A percentile compares a stretch with the other conserved stretches of the same genome.
These are phyloP conservation scores for Coemansia sp. DNA, from an alignment of 192 early-diverging fungal species.

Conservation along the genomic window DNA sequence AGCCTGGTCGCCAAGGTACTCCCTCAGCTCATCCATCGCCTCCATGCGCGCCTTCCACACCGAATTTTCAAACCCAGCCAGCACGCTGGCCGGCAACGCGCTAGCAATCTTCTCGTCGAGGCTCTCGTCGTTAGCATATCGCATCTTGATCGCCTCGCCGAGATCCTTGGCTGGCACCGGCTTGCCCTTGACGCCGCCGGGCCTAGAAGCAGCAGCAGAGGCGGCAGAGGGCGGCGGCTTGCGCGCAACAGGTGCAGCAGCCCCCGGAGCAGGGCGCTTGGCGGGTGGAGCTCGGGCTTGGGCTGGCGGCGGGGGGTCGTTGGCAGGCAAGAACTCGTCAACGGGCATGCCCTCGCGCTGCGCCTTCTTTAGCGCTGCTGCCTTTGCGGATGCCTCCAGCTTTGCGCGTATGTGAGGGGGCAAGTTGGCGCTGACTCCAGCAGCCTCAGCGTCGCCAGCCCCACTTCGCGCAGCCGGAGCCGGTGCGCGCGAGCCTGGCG, in stretches of 20 bases:
- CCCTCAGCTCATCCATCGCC: slow-evolving; percentile 79
- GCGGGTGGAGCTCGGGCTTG: slow-evolving; percentile 11
- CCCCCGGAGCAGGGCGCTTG: slow-evolving; percentile 12
- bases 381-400: slow-evolving; percentile 55
- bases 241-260: slow-evolving; percentile 33
- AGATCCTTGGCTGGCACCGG: slow-evolving; percentile 12
- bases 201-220: slow-evolving; percentile 25
- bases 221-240: slow-evolving; percentile 32
- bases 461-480: background rate
- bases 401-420: slow-evolving; percentile 55
- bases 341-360: slow-evolving; percentile 46
- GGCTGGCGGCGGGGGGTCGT: slow-evolving; percentile 30
- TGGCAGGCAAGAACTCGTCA: slow-evolving; percentile 32
- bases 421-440: slow-evolving; percentile 45
- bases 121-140: slow-evolving; percentile 66
- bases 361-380: slow-evolving; percentile 54
- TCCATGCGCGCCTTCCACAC: slow-evolving; percentile 92
- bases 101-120: slow-evolving; percentile 67
- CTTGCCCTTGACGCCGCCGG: slow-evolving; percentile 36
- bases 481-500: background rate
- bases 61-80: slow-evolving; percentile 66
- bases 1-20: slow-evolving; percentile 63
- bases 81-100: slow-evolving; percentile 63
- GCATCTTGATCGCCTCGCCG: slow-evolving; percentile 73
- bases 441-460: background rate